These are phyloP conservation scores for Candida ulmi DNA, from an alignment of 805 yeast species.

Conservation along the genomic window DNA sequence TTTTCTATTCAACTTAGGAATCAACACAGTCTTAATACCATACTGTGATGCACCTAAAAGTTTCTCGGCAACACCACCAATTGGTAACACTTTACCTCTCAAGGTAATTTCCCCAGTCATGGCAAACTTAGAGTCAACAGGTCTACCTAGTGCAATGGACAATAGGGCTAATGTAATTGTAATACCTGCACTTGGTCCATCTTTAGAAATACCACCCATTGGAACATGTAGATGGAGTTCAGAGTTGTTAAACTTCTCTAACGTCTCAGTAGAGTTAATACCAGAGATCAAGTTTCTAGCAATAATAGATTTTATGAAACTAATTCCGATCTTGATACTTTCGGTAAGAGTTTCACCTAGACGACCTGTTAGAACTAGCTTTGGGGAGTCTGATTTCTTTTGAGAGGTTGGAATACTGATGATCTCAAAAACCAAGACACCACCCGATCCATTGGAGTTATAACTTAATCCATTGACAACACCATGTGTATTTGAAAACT, in stretches of 20 bases:
- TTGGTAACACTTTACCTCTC: conserved; percentile 71
- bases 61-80: conserved; percentile 79
- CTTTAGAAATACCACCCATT: conserved; percentile 59
- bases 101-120: conserved; percentile 87
- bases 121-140: conserved; percentile 49
- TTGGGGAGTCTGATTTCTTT: conserved; percentile 30
- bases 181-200: conserved; percentile 47
- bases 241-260: conserved; percentile 42
- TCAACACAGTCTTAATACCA: conserved; percentile 53
- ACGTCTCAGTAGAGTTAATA: conserved; percentile 26
- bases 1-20: conserved; percentile 66
- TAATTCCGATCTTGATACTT: conserved; percentile 72
- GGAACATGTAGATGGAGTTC: conserved; percentile 71
- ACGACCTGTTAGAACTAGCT: conserved; percentile 68
- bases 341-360: conserved; percentile 79
- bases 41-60: conserved; percentile 74
- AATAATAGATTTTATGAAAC: conserved; percentile 60
- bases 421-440: conserved; percentile 74
- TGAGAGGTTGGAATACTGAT: conserved; percentile 49
- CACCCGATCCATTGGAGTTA: conserved; percentile 82
- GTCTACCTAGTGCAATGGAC: conserved; percentile 60
- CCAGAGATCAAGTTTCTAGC: conserved; percentile 27
- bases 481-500: conserved; percentile 52
- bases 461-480: conserved; percentile 86
- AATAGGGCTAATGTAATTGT: conserved; percentile 78